Base-by-base conservation (phyloP, 208 protist species). In the Jaenimonas drosophilae region DNA sequence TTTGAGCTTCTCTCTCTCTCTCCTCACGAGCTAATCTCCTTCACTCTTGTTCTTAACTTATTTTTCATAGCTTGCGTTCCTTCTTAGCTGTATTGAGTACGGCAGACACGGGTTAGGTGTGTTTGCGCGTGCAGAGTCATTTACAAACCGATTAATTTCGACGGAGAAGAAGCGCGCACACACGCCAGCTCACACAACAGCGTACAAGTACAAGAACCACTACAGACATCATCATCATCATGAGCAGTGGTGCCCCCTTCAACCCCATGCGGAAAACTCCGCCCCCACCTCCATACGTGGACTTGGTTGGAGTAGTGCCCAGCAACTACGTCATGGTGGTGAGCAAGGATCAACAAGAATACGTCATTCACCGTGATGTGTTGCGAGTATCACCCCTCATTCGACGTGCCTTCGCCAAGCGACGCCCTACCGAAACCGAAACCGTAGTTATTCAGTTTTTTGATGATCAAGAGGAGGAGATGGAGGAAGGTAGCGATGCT, bases 211-310 rank as follows among this genome's bases (percentile, higher is more conserved):
- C 30, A 34, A 34, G 30, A 7, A n/a, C 11, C 7, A 34, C 7
- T n/a, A 14, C 7, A 34, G 11, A 14, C 30, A 34, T 34, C 30
- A 34, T n/a, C 11, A 14, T 34, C 30, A 34, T 44, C 47, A 85
- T 75, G 59, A 82, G 72, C 36, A 66, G 56, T 43, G 56, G 68
- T 0, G 24, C 57, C 7, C 45, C 77, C 6, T 94, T 94, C 44
- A 85, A 94, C 42, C 80, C 80, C 3, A 94, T 94, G 85, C 67
- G 81, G 76, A 86, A 71, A 57, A 74, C 76, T 3, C 77, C 77
- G 31, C 80, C 75, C 34, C 85, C 85, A 23, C 80, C 86, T 2
- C 77, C 78, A 12, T 65, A 83, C 52, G 74, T 72, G 2, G 86
- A 90, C 49, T 76, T 70, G 1, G 68, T 86, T 11, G 51, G 68